Conservation (phyloP, 164 flowering plant species). For the Santalum album region DNA sequence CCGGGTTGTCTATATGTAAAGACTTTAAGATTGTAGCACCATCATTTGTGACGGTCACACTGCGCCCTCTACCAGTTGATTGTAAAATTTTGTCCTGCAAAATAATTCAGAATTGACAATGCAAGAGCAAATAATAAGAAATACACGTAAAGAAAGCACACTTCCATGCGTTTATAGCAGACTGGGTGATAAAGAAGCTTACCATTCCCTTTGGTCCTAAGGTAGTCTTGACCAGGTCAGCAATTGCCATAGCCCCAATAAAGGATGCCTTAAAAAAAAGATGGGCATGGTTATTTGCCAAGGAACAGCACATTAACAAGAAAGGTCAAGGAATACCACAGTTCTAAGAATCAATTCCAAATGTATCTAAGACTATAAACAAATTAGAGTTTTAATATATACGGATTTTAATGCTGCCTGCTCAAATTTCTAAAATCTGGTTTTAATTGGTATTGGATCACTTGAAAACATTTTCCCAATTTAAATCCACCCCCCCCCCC, state of each 20-base stretch:
- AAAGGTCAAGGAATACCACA: too few species aligned
- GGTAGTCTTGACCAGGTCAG: conserved; percentile 95
- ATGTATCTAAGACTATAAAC: too few species aligned
- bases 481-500: too few species aligned
- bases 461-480: too few species aligned
- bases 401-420: too few species aligned
- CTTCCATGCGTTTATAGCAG: background rate
- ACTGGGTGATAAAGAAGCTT: conserved; percentile 6
- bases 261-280: conserved; percentile 61
- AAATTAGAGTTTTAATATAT: too few species aligned
- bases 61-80: conserved; percentile 80
- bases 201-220: conserved; percentile 99
- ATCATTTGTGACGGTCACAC: conserved; percentile 92
- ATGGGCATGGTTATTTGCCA: background rate
- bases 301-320: too few species aligned
- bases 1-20: conserved; percentile 91
- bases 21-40: conserved; percentile 97
- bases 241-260: conserved; percentile 95
- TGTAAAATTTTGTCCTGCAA: conserved; percentile 89
- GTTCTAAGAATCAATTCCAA: too few species aligned
- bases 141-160: background rate
- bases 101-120: conserved; percentile 1
- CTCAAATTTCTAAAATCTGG: too few species aligned
- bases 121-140: background rate
- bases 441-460: too few species aligned